Evolutionary conservation across 2,329 filamentous ascomycete species (phyloP).

Genomic region (Xylariales sp.): DNA sequence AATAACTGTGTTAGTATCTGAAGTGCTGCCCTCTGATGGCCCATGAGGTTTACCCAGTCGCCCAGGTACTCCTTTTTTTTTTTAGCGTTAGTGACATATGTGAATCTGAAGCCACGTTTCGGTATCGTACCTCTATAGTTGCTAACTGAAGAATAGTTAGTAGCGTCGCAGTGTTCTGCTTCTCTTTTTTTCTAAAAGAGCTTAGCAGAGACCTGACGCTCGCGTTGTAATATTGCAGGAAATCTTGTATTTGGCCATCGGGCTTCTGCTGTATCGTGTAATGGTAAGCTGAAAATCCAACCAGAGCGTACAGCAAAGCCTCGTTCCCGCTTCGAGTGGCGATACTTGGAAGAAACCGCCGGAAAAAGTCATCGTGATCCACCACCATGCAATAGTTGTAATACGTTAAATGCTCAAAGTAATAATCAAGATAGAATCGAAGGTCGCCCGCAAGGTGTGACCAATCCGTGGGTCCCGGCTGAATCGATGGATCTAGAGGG

Average conservation of each 20-base stretch:
- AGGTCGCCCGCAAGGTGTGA: slow-evolving; percentile 63
- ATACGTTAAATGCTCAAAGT: slow-evolving; percentile 69
- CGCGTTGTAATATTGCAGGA: slow-evolving; percentile 85
- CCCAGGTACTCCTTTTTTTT: slow-evolving; percentile 76
- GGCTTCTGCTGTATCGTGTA: slow-evolving; percentile 67
- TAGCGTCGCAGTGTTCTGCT: slow-evolving; percentile 68
- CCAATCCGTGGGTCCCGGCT: slow-evolving; percentile 38
- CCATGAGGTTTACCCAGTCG: slow-evolving; percentile 90
- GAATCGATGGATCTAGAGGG: slow-evolving; percentile 22
- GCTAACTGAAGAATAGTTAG: slow-evolving; percentile 88
- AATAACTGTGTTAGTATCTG: slow-evolving; percentile 76
- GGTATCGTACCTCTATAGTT: slow-evolving; percentile 73
- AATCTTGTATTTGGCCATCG: slow-evolving; percentile 71
- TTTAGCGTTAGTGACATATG: slow-evolving; percentile 9
- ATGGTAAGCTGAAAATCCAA: slow-evolving; percentile 87
- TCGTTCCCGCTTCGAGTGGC: slow-evolving; percentile 66
- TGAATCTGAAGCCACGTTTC: slow-evolving; percentile 9
- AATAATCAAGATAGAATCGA: slow-evolving; percentile 75
- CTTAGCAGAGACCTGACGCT: slow-evolving; percentile 74
- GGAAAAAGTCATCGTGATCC: slow-evolving; percentile 70
- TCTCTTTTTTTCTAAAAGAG: slow-evolving; percentile 66
- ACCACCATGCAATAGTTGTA: slow-evolving; percentile 78
- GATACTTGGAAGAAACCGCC: slow-evolving; percentile 62
- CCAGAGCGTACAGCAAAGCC: slow-evolving; percentile 78
- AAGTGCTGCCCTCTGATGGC: slow-evolving; percentile 86